Evolutionary conservation across 2,329 filamentous ascomycete species (phyloP).

Genomic region (Mycosphaerella arachidis): DNA sequence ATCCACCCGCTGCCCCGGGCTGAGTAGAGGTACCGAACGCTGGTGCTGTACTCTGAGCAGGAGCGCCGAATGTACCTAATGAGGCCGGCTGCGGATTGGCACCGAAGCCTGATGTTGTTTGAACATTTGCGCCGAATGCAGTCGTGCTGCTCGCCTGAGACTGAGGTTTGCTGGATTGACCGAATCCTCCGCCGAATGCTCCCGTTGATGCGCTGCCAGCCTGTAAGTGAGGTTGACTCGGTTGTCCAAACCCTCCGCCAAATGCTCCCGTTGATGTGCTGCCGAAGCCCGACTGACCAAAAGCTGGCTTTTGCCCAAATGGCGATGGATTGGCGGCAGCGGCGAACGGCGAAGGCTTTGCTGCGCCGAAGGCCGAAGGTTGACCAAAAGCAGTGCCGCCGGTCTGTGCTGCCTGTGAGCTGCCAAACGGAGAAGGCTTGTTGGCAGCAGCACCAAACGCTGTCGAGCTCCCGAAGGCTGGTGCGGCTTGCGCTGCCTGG

Average conservation of each 20-base stretch:
- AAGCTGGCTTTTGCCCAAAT: background rate
- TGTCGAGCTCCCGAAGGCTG: conserved; percentile 3
- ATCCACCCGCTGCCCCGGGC: background rate
- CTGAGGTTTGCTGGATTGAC: too few relatives aligned
- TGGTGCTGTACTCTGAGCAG: too few relatives aligned
- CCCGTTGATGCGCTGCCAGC: background rate
- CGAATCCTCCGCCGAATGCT: too few relatives aligned
- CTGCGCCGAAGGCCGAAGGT: conserved; percentile 20
- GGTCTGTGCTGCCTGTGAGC: conserved; percentile 6
- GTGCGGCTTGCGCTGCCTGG: background rate
- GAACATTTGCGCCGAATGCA: background rate
- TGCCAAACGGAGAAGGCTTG: background rate
- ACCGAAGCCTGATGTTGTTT: too few relatives aligned
- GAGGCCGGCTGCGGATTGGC: too few relatives aligned
- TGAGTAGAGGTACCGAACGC: too few relatives aligned
- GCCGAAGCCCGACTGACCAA: conserved; percentile 1
- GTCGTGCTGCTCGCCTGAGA: too few relatives aligned
- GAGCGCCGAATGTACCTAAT: too few relatives aligned
- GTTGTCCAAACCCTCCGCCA: background rate
- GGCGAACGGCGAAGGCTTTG: conserved; percentile 4
- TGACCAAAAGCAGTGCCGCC: conserved; percentile 13
- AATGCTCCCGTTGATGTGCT: background rate
- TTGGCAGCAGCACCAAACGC: background rate
- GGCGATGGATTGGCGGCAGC: background rate
- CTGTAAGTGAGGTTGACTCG: background rate